Conservation (phyloP, 176 grass and related monocot species). For the Eleusine indica region DNA sequence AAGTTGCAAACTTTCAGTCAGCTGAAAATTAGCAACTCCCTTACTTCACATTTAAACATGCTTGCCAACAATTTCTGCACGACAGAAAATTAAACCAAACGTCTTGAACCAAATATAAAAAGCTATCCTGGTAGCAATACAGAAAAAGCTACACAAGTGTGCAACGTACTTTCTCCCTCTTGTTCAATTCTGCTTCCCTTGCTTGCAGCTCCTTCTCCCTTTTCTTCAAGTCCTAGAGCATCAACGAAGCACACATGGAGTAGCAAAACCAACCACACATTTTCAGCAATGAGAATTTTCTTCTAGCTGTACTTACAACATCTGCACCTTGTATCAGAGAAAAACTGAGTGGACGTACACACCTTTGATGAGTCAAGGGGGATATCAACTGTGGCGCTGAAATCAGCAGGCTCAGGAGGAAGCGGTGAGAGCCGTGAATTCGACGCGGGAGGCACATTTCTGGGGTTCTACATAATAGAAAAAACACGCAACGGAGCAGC, state of each 20-base stretch:
- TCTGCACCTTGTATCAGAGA: not conserved
- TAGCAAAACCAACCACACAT: not conserved
- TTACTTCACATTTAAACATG: conserved; percentile 10
- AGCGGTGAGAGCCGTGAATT: conserved; percentile 91
- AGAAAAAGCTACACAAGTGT: not conserved
- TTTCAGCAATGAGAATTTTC: not conserved
- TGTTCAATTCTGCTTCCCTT: conserved; percentile 86
- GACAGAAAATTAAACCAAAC: not conserved
- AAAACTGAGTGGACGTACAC: not conserved
- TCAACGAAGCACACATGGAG: not conserved
- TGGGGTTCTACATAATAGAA: conserved; percentile 59
- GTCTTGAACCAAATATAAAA: not conserved
- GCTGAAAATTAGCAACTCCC: too few relatives aligned
- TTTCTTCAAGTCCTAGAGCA: conserved; percentile 77
- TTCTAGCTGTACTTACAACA: not conserved
- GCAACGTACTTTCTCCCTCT: conserved; percentile 79
- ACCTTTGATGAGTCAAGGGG: conserved; percentile 90
- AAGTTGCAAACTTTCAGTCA: too few relatives aligned
- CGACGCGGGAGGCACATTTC: conserved; percentile 62
- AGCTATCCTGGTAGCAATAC: not conserved
- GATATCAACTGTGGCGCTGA: conserved; percentile 74
- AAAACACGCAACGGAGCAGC: not conserved
- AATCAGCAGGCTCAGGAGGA: conserved; percentile 83
- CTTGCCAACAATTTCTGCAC: not conserved
- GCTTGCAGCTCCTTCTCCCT: conserved; percentile 95